Conservation (phyloP, 2,329 filamentous ascomycete genomes). For the Claviceps monticola region DNA sequence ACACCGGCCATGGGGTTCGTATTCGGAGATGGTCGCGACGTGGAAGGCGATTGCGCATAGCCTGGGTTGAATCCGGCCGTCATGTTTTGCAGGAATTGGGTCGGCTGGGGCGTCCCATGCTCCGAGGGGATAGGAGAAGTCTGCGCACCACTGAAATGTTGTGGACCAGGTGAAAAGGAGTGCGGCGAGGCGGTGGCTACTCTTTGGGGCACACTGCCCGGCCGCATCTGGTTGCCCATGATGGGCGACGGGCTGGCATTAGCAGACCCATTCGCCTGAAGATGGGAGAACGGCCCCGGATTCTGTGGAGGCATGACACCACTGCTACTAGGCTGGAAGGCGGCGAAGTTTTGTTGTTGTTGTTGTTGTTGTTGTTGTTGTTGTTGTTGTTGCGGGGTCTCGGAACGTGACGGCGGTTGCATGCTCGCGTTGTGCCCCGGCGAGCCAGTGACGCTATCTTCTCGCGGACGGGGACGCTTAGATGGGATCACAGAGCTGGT, state of each 20-base stretch:
- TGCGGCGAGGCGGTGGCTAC: slow-evolving; percentile 89
- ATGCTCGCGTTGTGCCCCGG: slow-evolving; percentile 63
- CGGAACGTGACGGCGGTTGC: slow-evolving; percentile 72
- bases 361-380: too few species aligned
- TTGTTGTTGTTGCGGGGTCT: slow-evolving; percentile 46
- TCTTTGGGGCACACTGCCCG: slow-evolving; percentile 58
- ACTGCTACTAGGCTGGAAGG: slow-evolving; percentile 53
- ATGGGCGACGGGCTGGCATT: slow-evolving; percentile 89
- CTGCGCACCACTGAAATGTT: slow-evolving; percentile 52
- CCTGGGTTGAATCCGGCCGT: slow-evolving; percentile 43
- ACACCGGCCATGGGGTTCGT: slow-evolving; percentile 31
- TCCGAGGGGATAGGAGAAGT: slow-evolving; percentile 67
- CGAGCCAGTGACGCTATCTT: slow-evolving; percentile 75
- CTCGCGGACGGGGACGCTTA: slow-evolving; percentile 68
- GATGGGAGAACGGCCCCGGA: slow-evolving; percentile 62
- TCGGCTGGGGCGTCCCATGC: slow-evolving; percentile 62
- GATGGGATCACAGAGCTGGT: slow-evolving; percentile 79
- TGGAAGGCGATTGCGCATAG: slow-evolving; percentile 43
- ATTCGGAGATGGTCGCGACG: slow-evolving; percentile 40
- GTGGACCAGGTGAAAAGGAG: slow-evolving; percentile 66
- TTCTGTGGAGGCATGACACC: slow-evolving; percentile 47
- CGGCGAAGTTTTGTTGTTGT: slow-evolving; percentile 59
- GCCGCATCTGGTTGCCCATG: slow-evolving; percentile 66
- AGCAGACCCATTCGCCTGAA: slow-evolving; percentile 64
- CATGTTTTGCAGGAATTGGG: slow-evolving; percentile 51